A percentile compares a stretch with the other conserved stretches of the same genome.
Conservation (phyloP, 2,329 filamentous ascomycete species). For the Trichophyton rubrum region DNA sequence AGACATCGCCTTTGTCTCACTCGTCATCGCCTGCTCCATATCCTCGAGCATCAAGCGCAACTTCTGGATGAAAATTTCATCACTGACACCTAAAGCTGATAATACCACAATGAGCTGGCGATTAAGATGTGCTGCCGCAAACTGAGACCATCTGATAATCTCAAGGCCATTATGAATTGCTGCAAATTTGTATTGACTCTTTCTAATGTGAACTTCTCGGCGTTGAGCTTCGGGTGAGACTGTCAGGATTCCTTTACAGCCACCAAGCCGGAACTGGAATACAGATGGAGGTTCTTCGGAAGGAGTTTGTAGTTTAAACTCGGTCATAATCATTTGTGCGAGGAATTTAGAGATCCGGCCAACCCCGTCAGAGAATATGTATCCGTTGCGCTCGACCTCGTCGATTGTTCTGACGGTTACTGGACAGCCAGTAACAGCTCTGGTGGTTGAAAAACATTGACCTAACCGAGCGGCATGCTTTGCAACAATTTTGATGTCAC, state of each 20-base stretch:
- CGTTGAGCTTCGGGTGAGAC: constrained; percentile 57
- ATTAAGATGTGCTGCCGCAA: constrained; percentile 69
- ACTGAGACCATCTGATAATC: constrained; percentile 69
- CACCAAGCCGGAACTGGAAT: constrained; percentile 84
- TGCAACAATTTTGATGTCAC: constrained; percentile 67
- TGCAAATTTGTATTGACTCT: constrained; percentile 79
- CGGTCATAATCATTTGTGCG: constrained; percentile 57
- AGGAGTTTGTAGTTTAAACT: constrained; percentile 50
- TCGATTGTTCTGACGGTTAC: constrained; percentile 47
- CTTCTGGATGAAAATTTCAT: constrained; percentile 53
- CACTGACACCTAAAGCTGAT: constrained; percentile 59
- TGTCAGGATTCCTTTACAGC: constrained; percentile 78
- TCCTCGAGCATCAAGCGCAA: constrained; percentile 54
- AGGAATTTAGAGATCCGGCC: constrained; percentile 78
- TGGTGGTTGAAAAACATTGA: constrained; percentile 90
- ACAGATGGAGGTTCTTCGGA: constrained; percentile 56
- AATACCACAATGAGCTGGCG: constrained; percentile 83
- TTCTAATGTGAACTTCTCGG: constrained; percentile 62
- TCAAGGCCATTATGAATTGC: constrained; percentile 61
- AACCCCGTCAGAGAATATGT: constrained; percentile 80
- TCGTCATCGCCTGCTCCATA: constrained; percentile 57
- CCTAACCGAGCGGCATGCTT: constrained; percentile 82
- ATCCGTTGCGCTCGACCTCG: constrained; percentile 58
- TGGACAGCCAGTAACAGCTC: constrained; percentile 53
- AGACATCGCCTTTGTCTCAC: constrained; percentile 50